Percentiles rank a stretch among this genome's conserved stretches.
These are phyloP conservation scores for Ogataea populi-albae DNA, from an alignment of 805 yeast species.

Conservation along the genomic window DNA sequence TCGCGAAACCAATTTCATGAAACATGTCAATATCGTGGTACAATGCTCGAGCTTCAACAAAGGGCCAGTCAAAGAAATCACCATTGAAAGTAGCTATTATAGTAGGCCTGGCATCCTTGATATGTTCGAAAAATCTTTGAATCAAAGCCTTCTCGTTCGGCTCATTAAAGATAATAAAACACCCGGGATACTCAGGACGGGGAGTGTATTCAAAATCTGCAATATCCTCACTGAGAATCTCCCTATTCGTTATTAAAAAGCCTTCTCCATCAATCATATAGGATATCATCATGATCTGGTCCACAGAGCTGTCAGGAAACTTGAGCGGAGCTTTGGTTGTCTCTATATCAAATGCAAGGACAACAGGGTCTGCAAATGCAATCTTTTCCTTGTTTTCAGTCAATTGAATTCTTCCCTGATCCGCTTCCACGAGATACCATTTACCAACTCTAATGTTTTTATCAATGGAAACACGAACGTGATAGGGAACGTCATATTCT, in stretches of 20 bases:
- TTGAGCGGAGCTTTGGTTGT: slow-evolving; percentile 95
- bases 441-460: slow-evolving; percentile 84
- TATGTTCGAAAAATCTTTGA: slow-evolving; percentile 81
- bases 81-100: slow-evolving; percentile 99
- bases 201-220: slow-evolving; percentile 98
- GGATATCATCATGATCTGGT: slow-evolving; percentile 98
- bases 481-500: slow-evolving; percentile 96
- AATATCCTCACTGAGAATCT: slow-evolving; percentile 89
- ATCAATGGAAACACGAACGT: slow-evolving; percentile 94
- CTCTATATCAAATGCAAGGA: slow-evolving; percentile 95
- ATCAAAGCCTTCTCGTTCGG: slow-evolving; percentile 74
- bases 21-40: slow-evolving; percentile 85
- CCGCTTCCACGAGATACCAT: slow-evolving; percentile 83
- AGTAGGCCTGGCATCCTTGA: slow-evolving; percentile 84
- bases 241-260: slow-evolving; percentile 87
- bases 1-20: slow-evolving; percentile 90
- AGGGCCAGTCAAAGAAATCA: slow-evolving; percentile 99
- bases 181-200: slow-evolving; percentile 90
- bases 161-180: slow-evolving; percentile 87
- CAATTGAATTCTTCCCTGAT: slow-evolving; percentile 51
- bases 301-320: slow-evolving; percentile 88
- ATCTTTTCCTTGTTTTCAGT: slow-evolving; percentile 68
- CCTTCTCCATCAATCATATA: slow-evolving; percentile 99
- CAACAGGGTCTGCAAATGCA: slow-evolving; percentile 97
- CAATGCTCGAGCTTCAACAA: slow-evolving; percentile 83